Conservation (phyloP, 1,139 yeast genomes). For the Geotrichum aggregatum region DNA sequence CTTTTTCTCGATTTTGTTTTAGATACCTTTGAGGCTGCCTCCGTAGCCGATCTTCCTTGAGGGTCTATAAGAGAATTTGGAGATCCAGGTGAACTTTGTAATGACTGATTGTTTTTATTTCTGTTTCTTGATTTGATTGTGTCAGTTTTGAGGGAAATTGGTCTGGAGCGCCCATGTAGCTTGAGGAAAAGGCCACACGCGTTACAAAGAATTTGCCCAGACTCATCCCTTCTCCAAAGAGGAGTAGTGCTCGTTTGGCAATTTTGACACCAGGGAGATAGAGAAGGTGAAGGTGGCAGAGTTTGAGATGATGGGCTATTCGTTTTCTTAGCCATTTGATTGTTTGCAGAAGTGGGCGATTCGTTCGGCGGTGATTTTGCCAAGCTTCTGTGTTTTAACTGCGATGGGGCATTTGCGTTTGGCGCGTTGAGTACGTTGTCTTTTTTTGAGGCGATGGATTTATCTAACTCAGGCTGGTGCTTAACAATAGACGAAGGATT, state of each 20-base stretch:
- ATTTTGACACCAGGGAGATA: slow-evolving; percentile 58
- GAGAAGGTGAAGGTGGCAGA: slow-evolving; percentile 1
- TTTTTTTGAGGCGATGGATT: not conserved
- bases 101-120: slow-evolving; percentile 48
- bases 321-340: not conserved
- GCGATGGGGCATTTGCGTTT: not conserved
- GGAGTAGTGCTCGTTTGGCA: slow-evolving; percentile 93
- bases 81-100: not conserved
- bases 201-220: slow-evolving; percentile 88
- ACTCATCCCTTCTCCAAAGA: slow-evolving; percentile 89
- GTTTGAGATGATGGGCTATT: not conserved
- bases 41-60: not conserved
- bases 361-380: not conserved
- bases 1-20: slow-evolving; percentile 7
- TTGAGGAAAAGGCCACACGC: slow-evolving; percentile 92
- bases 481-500: not conserved
- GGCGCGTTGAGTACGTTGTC: not conserved
- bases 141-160: slow-evolving; percentile 84
- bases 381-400: not conserved
- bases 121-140: slow-evolving; percentile 87
- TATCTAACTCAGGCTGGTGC: not conserved
- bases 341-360: not conserved
- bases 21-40: slow-evolving; percentile 9
- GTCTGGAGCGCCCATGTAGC: slow-evolving; percentile 88
- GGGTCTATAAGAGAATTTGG: slow-evolving; percentile 4